These are phyloP conservation scores for Phytopythium delawarense DNA, from an alignment of 352 stramenopile species.

Conservation along the genomic window DNA sequence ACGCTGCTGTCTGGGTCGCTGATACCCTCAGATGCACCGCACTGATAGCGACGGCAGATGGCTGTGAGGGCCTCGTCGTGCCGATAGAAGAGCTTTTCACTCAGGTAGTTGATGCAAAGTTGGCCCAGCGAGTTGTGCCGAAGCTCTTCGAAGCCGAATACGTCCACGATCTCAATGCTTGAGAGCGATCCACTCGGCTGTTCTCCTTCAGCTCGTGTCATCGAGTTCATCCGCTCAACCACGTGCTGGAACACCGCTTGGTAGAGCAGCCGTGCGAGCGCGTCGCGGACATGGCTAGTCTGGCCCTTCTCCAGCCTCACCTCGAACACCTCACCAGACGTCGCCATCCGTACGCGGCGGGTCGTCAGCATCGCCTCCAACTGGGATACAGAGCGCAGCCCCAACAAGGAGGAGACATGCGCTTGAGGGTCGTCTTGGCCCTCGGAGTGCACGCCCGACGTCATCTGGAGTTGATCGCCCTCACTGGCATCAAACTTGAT, in stretches of 20 bases:
- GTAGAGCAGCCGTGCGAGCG: conserved; percentile 59
- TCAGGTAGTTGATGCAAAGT: conserved; percentile 80
- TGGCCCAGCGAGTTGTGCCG: conserved; percentile 66
- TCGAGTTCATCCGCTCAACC: conserved; percentile 41
- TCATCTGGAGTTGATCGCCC: conserved; percentile 13
- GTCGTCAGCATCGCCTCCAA: conserved; percentile 46
- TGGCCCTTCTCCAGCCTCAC: conserved; percentile 44
- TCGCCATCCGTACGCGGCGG: conserved; percentile 34
- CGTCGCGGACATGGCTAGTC: conserved; percentile 41
- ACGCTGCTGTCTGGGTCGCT: conserved; percentile 14
- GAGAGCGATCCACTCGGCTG: background rate
- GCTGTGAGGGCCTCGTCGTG: conserved; percentile 29
- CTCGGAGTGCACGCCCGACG: conserved; percentile 6
- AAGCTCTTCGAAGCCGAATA: conserved; percentile 79
- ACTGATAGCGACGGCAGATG: conserved; percentile 6
- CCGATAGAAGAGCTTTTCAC: conserved; percentile 61
- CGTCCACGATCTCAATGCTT: conserved; percentile 53
- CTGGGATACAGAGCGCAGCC: conserved; percentile 17
- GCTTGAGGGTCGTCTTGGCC: conserved; percentile 7
- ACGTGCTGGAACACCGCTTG: conserved; percentile 44
- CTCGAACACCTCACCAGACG: conserved; percentile 51
- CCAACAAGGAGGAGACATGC: conserved; percentile 33
- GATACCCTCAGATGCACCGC: background rate
- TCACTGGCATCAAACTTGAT: conserved; percentile 34
- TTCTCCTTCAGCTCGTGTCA: conserved; percentile 11